Evolutionary conservation across 2,329 filamentous ascomycete species (phyloP).

Genomic region (Harringtonia lauricola): DNA sequence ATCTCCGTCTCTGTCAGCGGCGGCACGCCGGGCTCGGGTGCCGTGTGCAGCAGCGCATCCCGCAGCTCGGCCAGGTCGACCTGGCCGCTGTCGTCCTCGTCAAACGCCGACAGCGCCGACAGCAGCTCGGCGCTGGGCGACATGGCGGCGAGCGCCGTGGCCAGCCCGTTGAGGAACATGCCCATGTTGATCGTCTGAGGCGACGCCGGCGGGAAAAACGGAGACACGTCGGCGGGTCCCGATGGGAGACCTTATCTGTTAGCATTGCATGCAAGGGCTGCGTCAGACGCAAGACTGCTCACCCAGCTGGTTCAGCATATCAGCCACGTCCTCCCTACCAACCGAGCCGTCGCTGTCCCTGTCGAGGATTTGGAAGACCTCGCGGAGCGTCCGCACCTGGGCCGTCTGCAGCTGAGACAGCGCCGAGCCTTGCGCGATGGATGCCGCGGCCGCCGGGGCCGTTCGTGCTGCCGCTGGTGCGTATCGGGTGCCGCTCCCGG

Average conservation of each 20-base stretch:
- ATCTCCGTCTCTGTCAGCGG: slow-evolving; percentile 62
- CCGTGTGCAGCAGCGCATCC: slow-evolving; percentile 72
- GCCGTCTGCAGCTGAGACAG: slow-evolving; percentile 67
- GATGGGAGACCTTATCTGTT: slow-evolving; percentile 55
- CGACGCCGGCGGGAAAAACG: slow-evolving; percentile 69
- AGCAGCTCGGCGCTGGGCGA: slow-evolving; percentile 71
- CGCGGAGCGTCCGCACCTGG: slow-evolving; percentile 77
- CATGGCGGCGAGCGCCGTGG: slow-evolving; percentile 60
- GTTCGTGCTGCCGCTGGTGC: slow-evolving; percentile 17
- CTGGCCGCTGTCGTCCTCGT: slow-evolving; percentile 90
- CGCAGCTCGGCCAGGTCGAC: slow-evolving; percentile 74
- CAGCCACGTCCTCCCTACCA: slow-evolving; percentile 70
- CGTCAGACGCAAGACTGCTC: slow-evolving; percentile 6
- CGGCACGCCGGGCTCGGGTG: slow-evolving; percentile 60
- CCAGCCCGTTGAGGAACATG: slow-evolving; percentile 73
- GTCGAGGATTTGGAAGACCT: slow-evolving; percentile 90
- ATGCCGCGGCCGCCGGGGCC: slow-evolving; percentile 11
- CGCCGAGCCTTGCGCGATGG: slow-evolving; percentile 36
- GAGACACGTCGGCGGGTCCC: slow-evolving; percentile 56
- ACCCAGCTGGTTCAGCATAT: slow-evolving; percentile 83
- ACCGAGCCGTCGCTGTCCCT: slow-evolving; percentile 77
- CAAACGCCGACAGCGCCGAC: slow-evolving; percentile 88
- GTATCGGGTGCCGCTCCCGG: background rate
- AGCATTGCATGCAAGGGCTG: background rate
- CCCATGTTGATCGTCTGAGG: slow-evolving; percentile 71